Evolutionary conservation across 78 protist species (phyloP).

Genomic region (Chrysochromulina parva): DNA sequence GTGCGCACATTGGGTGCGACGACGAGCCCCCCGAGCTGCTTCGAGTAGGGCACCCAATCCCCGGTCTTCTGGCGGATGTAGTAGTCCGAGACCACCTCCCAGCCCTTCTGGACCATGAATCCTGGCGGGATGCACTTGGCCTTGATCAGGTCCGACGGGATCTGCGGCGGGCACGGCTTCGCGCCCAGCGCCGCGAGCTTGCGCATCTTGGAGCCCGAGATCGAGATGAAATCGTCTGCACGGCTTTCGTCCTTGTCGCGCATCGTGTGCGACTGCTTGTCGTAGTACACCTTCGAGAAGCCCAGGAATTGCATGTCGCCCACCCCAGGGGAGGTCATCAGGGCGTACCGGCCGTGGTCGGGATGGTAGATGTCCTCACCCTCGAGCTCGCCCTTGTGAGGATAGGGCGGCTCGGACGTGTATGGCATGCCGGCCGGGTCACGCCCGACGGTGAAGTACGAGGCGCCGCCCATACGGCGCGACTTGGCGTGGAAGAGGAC

Average conservation of each 20-base stretch:
- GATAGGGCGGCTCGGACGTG: slow-evolving; percentile 1
- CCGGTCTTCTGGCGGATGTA: slow-evolving; percentile 22
- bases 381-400: no score
- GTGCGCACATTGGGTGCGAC: background rate
- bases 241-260: background rate
- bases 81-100: slow-evolving; percentile 31
- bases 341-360: slow-evolving; percentile 55
- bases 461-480: slow-evolving; percentile 48
- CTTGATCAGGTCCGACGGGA: slow-evolving; percentile 4
- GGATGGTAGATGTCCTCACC: slow-evolving; percentile 22
- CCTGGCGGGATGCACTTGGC: slow-evolving; percentile 40
- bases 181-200: slow-evolving; percentile 39
- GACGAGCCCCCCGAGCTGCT: slow-evolving; percentile 12
- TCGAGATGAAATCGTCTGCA: slow-evolving; percentile 31
- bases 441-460: slow-evolving; percentile 53
- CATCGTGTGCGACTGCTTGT: slow-evolving; percentile 33
- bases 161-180: slow-evolving; percentile 24
- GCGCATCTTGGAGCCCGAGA: slow-evolving; percentile 53
- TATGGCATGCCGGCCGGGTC: slow-evolving; percentile 59
- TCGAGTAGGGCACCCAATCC: slow-evolving; percentile 35
- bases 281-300: slow-evolving; percentile 34
- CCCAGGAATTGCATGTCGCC: slow-evolving; percentile 41
- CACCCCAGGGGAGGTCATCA: slow-evolving; percentile 48
- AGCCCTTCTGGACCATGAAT: slow-evolving; percentile 37
- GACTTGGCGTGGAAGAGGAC: slow-evolving; percentile 58